These are phyloP conservation scores for Populus hybrid DNA, from an alignment of 441 rosid species.

Conservation along the genomic window DNA sequence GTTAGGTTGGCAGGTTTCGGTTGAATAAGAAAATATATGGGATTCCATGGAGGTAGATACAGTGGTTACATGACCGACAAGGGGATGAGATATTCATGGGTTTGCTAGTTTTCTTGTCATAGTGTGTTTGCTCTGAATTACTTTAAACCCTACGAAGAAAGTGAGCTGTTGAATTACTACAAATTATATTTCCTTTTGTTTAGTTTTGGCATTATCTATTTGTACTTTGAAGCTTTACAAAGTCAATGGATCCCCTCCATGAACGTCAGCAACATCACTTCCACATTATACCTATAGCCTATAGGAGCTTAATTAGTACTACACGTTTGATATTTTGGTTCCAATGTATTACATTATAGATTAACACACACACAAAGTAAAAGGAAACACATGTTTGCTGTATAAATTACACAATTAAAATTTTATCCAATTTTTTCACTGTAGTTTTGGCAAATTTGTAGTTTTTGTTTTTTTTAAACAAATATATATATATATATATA, in stretches of 20 bases:
- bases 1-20: conserved; percentile 12
- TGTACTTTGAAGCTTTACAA: conserved; percentile 15
- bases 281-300: background rate
- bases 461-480: no score
- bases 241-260: conserved; percentile 31
- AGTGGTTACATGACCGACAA: conserved; percentile 35
- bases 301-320: background rate
- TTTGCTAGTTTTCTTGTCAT: conserved; percentile 29
- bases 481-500: no score
- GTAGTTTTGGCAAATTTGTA: no score
- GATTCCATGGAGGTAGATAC: conserved; percentile 33
- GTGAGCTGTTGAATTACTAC: conserved; percentile 61
- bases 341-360: background rate
- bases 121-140: conserved; percentile 54
- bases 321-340: background rate
- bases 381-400: no score
- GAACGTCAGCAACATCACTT: background rate
- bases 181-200: background rate
- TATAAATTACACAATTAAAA: no score
- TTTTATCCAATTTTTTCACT: no score
- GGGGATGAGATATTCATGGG: conserved; percentile 13
- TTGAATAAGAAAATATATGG: conserved; percentile 10
- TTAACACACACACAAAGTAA: no score
- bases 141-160: conserved; percentile 39
- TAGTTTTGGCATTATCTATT: background rate